A percentile compares a stretch with the other conserved stretches of the same genome.
phyloP scores from a whole-genome alignment of 495 filamentous ascomycete species.

The Aspergillus sparsus region DNA sequence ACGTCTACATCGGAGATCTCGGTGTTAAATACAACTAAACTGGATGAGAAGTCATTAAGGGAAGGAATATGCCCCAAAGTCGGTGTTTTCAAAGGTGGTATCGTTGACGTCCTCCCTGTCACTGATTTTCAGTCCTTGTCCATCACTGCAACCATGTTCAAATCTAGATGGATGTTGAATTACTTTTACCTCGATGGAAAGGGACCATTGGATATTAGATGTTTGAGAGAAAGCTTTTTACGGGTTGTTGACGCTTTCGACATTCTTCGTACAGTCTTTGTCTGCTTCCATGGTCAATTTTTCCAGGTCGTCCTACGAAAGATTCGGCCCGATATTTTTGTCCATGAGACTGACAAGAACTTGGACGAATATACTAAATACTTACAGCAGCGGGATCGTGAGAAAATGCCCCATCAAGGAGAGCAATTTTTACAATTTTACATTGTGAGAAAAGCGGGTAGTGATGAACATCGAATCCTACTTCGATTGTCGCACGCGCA shows the following conservation, averaged over 20 bases:
- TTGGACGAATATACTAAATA: slow-evolving; percentile 52
- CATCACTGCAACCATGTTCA: slow-evolving; percentile 58
- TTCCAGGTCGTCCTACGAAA: slow-evolving; percentile 63
- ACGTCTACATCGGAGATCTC: slow-evolving; percentile 48
- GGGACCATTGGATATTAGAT: slow-evolving; percentile 47
- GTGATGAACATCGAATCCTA: slow-evolving; percentile 56
- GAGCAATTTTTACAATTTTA: slow-evolving; percentile 64
- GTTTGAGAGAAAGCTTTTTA: slow-evolving; percentile 48
- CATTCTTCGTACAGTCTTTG: slow-evolving; percentile 70
- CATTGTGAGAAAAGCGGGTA: slow-evolving; percentile 52
- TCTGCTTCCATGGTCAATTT: slow-evolving; percentile 55
- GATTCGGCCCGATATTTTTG: slow-evolving; percentile 51
- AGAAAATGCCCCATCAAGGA: slow-evolving; percentile 57
- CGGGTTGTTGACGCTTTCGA: slow-evolving; percentile 57
- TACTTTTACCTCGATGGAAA: slow-evolving; percentile 59
- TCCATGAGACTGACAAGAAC: slow-evolving; percentile 55
- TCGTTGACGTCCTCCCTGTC: slow-evolving; percentile 59
- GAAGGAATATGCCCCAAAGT: slow-evolving; percentile 55
- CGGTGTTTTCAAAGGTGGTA: slow-evolving; percentile 56
- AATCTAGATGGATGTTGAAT: slow-evolving; percentile 55
- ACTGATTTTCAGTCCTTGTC: slow-evolving; percentile 67
- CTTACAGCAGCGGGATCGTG: slow-evolving; percentile 50
- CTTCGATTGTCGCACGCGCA: slow-evolving; percentile 73
- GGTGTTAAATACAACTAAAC: slow-evolving; percentile 39
- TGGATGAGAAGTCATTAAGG: slow-evolving; percentile 46